Conservation (phyloP, 768 basidiomycete species). For the Pleurotus platypus region DNA sequence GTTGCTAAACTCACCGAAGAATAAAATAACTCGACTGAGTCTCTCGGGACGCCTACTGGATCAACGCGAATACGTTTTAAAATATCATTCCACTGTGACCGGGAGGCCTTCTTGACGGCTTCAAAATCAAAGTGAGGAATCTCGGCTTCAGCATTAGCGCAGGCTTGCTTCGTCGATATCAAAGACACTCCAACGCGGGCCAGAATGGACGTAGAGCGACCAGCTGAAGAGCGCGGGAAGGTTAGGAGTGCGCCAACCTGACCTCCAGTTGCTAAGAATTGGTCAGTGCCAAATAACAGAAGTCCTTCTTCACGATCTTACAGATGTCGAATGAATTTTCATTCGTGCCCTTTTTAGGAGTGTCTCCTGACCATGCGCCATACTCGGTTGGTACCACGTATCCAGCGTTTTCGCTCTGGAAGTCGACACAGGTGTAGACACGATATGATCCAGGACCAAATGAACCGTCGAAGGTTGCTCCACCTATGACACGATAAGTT, state of each 20-base stretch:
- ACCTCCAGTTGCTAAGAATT: slow-evolving; percentile 34
- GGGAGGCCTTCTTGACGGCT: slow-evolving; percentile 36
- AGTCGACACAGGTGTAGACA: slow-evolving; percentile 59
- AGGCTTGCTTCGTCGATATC: slow-evolving; percentile 60
- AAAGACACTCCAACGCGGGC: slow-evolving; percentile 65
- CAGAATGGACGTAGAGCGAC: slow-evolving; percentile 39
- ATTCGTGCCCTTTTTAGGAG: slow-evolving; percentile 42
- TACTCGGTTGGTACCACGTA: slow-evolving; percentile 47
- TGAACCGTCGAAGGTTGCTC: background rate
- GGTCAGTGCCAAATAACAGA: no score
- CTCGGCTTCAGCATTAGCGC: slow-evolving; percentile 56
- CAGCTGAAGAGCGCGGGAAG: slow-evolving; percentile 37
- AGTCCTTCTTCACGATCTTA: no score
- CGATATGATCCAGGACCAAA: slow-evolving; percentile 38
- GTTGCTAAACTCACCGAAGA: slow-evolving; percentile 39
- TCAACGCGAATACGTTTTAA: slow-evolving; percentile 53
- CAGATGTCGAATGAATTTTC: no score
- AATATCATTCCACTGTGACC: slow-evolving; percentile 55
- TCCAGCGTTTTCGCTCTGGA: slow-evolving; percentile 46
- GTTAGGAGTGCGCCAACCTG: slow-evolving; percentile 52
- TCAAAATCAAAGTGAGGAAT: slow-evolving; percentile 58
- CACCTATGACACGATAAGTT: background rate
- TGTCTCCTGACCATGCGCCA: slow-evolving; percentile 51
- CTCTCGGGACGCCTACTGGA: slow-evolving; percentile 38
- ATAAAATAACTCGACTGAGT: slow-evolving; percentile 52